Evolutionary conservation across 2,329 filamentous ascomycete species (phyloP).

Genomic region (Colletotrichum sp.): DNA sequence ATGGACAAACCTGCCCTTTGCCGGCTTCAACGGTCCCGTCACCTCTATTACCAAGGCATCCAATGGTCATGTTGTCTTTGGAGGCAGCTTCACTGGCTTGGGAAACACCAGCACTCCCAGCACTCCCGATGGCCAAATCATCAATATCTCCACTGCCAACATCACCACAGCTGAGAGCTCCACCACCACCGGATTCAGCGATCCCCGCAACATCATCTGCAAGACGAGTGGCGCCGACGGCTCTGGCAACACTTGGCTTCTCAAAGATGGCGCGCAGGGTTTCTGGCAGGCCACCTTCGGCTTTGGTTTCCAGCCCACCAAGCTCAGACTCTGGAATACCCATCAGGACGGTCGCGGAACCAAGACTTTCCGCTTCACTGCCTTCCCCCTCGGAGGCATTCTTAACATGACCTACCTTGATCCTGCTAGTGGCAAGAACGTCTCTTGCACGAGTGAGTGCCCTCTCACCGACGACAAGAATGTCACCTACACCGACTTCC

Average conservation of each 20-base stretch:
- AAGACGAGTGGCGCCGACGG: conserved; percentile 71
- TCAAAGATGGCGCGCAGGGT: conserved; percentile 76
- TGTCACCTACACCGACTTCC: conserved; percentile 82
- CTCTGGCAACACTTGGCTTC: conserved; percentile 81
- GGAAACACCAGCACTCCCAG: conserved; percentile 77
- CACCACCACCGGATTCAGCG: conserved; percentile 66
- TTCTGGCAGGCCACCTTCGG: conserved; percentile 84
- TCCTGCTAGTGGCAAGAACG: conserved; percentile 68
- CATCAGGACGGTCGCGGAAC: conserved; percentile 84
- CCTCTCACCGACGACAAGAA: conserved; percentile 77
- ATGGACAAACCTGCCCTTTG: conserved; percentile 86
- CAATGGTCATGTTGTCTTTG: conserved; percentile 89
- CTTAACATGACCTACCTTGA: conserved; percentile 96
- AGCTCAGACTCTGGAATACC: conserved; percentile 88
- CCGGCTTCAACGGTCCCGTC: conserved; percentile 93
- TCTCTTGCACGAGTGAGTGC: conserved; percentile 81
- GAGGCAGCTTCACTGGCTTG: conserved; percentile 85
- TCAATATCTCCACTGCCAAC: conserved; percentile 83
- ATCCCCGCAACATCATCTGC: conserved; percentile 85
- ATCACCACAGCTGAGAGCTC: conserved; percentile 72
- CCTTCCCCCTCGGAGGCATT: conserved; percentile 86
- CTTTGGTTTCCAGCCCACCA: conserved; percentile 87
- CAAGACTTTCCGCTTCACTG: conserved; percentile 85
- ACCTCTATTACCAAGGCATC: conserved; percentile 80
- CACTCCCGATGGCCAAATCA: conserved; percentile 73